Base-by-base conservation (phyloP, 768 basidiomycete species). In the Agaricus blazei region DNA sequence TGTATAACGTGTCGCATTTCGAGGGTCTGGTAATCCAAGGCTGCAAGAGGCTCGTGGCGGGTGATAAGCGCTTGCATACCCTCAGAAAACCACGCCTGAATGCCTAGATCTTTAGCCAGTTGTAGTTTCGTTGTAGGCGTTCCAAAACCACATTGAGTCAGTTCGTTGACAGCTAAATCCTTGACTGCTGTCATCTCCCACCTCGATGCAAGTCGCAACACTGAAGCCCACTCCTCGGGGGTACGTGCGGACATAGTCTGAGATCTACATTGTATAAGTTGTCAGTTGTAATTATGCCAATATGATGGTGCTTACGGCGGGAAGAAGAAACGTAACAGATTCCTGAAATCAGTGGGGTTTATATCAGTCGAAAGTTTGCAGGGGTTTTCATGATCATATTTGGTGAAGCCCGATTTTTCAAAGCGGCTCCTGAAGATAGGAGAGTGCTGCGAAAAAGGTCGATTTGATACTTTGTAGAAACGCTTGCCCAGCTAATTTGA, bases 91-190 rank as follows among this genome's bases (percentile, higher is more conserved):
- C 54, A 56, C 14, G 31, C 11, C 7, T 49, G 15, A 27, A 56
- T 36, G 9, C 54, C 54, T 2, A 56, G 38, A 5, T 50, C 54
- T 27, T 50, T 48, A 27, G 54, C 54, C 31, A 56, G 42, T 11
- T 26, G 54, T 23, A 56, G 24, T 19, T 56, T 56, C 0, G 31
- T 43, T 2, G 23, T 12, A 40, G 34, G 3, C 1, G 29, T 44
- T 8, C 48, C 54, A 24, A 56, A 56, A 23, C 37, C 8, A 12
- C 6, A 5, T 29, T 48, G 4, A 28, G 46, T 48, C 40, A 41
- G 9, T 41, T 19, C 12, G 3, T 41, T 6, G 12, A 41, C 19
- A 41, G 40, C 44, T 15, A 50, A 31, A 2, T 34, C 36, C 9
- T 44, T 23, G 7, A 56, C 29, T 9, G 54, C 34, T 7, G 42